Evolutionary conservation across 2,329 filamentous ascomycete species (phyloP).

Genomic region (Pestalotiopsis sp.): DNA sequence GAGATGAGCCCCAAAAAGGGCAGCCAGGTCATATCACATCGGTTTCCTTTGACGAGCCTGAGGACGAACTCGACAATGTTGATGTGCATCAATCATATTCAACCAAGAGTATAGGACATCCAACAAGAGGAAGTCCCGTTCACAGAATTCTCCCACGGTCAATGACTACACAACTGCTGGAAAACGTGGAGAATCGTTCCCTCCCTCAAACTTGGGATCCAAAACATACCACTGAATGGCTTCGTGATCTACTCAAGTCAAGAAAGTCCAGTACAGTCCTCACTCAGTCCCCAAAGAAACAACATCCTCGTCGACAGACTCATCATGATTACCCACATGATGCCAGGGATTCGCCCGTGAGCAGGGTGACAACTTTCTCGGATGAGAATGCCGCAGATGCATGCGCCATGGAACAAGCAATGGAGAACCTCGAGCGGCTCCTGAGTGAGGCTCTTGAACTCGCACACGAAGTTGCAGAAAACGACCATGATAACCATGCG

Average conservation of each 20-base stretch:
- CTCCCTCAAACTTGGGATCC: conserved; percentile 19
- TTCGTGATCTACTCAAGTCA: conserved; percentile 27
- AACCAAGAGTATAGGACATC: background rate
- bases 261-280: conserved; percentile 18
- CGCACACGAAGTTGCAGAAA: conserved; percentile 40
- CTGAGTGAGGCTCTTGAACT: conserved; percentile 47
- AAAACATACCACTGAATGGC: conserved; percentile 25
- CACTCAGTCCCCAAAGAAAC: conserved; percentile 27
- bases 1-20: background rate
- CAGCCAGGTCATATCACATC: background rate
- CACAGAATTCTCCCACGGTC: background rate
- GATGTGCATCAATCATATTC: background rate
- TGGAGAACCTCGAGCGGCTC: conserved; percentile 45
- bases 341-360: conserved; percentile 14
- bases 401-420: conserved; percentile 23
- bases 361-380: conserved; percentile 28
- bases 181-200: conserved; percentile 10
- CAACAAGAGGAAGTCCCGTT: background rate
- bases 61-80: background rate
- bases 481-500: conserved; percentile 28
- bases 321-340: conserved; percentile 19
- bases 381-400: conserved; percentile 22
- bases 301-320: conserved; percentile 20
- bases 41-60: background rate
- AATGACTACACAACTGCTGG: conserved; percentile 5